These are phyloP conservation scores for Puccinia hordei DNA, from an alignment of 1,284 basidiomycete genomes.

Conservation along the genomic window DNA sequence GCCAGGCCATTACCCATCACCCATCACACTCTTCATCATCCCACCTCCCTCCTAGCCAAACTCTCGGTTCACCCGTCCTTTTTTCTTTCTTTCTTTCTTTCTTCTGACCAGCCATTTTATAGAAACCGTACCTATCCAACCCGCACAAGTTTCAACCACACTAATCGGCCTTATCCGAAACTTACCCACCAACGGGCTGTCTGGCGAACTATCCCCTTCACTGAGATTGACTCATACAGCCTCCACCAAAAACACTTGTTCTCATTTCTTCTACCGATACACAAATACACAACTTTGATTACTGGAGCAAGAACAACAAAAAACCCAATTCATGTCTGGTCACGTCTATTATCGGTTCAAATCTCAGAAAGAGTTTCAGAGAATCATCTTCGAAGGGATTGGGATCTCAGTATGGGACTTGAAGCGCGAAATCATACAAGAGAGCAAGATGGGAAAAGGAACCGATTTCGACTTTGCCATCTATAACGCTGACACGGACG, in stretches of 20 bases:
- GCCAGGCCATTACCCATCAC: background rate
- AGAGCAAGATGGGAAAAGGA: constrained; percentile 91
- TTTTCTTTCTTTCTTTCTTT: no score
- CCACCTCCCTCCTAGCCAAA: background rate
- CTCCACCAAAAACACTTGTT: background rate
- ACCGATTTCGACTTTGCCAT: constrained; percentile 94
- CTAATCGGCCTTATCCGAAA: background rate
- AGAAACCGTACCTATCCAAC: background rate
- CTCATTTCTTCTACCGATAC: no score
- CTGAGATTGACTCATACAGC: background rate
- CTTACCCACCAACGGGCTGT: background rate
- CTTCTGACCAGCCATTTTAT: background rate
- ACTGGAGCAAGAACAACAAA: background rate
- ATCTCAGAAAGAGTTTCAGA: constrained; percentile 88
- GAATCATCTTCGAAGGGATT: constrained; percentile 95
- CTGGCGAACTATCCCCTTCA: background rate
- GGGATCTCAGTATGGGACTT: constrained; percentile 98
- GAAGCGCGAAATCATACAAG: constrained; percentile 96
- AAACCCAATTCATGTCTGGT: constrained; percentile 30
- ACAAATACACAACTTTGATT: no score
- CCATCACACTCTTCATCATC: background rate
- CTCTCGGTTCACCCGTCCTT: background rate
- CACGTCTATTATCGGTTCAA: constrained; percentile 96
- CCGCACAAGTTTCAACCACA: background rate
- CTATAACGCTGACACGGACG: constrained; percentile 74